Conservation (phyloP, 139 green algal genomes). For the Choricystis sp. region DNA sequence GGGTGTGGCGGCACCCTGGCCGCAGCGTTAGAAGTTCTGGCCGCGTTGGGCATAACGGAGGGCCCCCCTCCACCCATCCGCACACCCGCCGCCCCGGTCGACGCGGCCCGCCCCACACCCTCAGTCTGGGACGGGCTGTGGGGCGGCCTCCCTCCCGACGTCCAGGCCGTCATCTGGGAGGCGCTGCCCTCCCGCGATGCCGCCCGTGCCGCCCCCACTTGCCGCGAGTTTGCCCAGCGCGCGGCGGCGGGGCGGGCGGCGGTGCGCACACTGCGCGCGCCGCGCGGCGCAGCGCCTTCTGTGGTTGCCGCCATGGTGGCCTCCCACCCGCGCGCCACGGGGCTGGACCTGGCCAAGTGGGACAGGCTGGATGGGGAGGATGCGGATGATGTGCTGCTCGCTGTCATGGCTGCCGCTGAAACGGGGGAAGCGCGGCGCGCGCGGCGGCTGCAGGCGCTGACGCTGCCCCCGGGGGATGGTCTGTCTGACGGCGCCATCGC, state of each 20-base stretch:
- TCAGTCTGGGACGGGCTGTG: background rate
- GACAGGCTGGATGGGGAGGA: background rate
- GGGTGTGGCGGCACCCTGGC: background rate
- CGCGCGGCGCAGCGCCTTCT: background rate
- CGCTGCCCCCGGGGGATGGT: too few species aligned
- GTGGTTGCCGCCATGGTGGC: slow-evolving; percentile 1
- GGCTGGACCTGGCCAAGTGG: background rate
- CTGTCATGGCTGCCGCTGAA: background rate
- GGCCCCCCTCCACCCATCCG: background rate
- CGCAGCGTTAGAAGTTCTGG: background rate
- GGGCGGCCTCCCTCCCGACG: background rate
- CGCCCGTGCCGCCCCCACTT: background rate
- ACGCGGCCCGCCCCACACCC: background rate
- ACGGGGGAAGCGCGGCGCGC: background rate
- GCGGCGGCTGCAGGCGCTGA: background rate
- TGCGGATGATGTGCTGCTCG: too few species aligned
- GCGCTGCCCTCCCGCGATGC: slow-evolving; percentile 1
- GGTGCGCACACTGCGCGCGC: background rate
- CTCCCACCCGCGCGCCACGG: background rate
- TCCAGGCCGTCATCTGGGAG: slow-evolving; percentile 3
- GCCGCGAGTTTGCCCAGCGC: background rate
- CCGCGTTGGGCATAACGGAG: background rate
- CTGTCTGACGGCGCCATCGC: too few species aligned
- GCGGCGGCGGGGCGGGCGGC: background rate
- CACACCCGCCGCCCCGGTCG: background rate